phyloP scores from a whole-genome alignment of 2,329 filamentous ascomycete species.

The Exophiala viscosa region DNA sequence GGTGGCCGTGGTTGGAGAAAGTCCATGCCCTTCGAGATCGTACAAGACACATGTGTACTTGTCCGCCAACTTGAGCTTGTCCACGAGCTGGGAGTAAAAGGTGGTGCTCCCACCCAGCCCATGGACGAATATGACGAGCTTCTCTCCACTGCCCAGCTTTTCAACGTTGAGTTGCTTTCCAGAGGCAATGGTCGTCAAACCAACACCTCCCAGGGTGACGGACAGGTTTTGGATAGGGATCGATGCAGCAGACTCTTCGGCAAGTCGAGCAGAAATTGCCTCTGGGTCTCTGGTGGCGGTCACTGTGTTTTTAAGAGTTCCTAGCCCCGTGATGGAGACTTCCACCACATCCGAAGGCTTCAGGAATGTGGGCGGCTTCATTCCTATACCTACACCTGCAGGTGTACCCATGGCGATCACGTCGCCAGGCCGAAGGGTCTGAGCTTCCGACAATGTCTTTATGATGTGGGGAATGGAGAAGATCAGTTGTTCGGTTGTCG shows the following conservation, averaged over 20 bases:
- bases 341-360: slow-evolving; percentile 40
- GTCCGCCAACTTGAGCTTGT: slow-evolving; percentile 28
- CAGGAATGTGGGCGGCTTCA: slow-evolving; percentile 39
- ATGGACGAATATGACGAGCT: slow-evolving; percentile 51
- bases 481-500: slow-evolving; percentile 49
- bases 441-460: slow-evolving; percentile 47
- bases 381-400: slow-evolving; percentile 40
- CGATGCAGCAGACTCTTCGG: not conserved
- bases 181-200: slow-evolving; percentile 2
- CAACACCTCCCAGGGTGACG: slow-evolving; percentile 32
- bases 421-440: slow-evolving; percentile 50
- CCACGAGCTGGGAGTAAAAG: slow-evolving; percentile 46
- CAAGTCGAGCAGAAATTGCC: slow-evolving; percentile 1
- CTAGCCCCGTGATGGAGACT: slow-evolving; percentile 38
- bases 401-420: slow-evolving; percentile 50
- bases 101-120: slow-evolving; percentile 50
- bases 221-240: slow-evolving; percentile 29
- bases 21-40: slow-evolving; percentile 56
- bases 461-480: slow-evolving; percentile 49
- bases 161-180: slow-evolving; percentile 42
- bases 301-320: slow-evolving; percentile 43
- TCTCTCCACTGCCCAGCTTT: slow-evolving; percentile 25
- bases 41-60: slow-evolving; percentile 42
- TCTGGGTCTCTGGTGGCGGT: slow-evolving; percentile 9
- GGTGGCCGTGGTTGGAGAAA: slow-evolving; percentile 49